Evolutionary conservation across 768 basidiomycete species (phyloP).

Genomic region (Suillus decipiens): DNA sequence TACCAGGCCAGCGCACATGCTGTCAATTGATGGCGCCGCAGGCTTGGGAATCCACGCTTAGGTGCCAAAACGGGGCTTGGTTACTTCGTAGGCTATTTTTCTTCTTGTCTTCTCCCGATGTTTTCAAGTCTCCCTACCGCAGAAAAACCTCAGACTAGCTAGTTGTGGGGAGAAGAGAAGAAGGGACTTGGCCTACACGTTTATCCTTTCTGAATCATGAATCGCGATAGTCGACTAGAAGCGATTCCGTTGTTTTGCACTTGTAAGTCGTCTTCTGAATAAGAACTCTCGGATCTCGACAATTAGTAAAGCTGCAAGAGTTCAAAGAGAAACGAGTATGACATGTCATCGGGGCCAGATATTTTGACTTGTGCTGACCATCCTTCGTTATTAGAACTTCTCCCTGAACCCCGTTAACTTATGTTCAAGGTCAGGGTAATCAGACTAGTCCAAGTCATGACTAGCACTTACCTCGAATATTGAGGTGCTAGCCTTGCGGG

Average conservation of each 20-base stretch:
- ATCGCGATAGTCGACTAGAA: neutral
- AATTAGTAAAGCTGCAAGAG: neutral
- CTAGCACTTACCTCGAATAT: neutral
- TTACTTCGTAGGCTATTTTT: neutral
- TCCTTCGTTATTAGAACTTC: neutral
- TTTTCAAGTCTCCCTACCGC: neutral
- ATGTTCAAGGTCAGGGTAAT: neutral
- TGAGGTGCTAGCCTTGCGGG: neutral
- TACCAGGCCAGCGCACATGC: neutral
- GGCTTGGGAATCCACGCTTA: neutral
- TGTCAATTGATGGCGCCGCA: neutral
- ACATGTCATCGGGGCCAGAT: neutral
- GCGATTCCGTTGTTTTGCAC: neutral
- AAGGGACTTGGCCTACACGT: neutral
- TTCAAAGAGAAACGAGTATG: neutral
- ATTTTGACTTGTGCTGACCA: neutral
- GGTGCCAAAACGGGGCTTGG: neutral
- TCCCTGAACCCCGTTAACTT: neutral
- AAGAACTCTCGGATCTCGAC: neutral
- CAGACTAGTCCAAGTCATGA: neutral
- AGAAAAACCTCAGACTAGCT: neutral
- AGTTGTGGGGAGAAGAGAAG: neutral
- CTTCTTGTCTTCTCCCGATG: neutral
- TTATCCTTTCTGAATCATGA: neutral
- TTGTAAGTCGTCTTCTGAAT: too few species aligned